Evolutionary conservation across 2,329 filamentous ascomycete genomes (phyloP).

Genomic region (Sporothrix brunneoviolacea): DNA sequence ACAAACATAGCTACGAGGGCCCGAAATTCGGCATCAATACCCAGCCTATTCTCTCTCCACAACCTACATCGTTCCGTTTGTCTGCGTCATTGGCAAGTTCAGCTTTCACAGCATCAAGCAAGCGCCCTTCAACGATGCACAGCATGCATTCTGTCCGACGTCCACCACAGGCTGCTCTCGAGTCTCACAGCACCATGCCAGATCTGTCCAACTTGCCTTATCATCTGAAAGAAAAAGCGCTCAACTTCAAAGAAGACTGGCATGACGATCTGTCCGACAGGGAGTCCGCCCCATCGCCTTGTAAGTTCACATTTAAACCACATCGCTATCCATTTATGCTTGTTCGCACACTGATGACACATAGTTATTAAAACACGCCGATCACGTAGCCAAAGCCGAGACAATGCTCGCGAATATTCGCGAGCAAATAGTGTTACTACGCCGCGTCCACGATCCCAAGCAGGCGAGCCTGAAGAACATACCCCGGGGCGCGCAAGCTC

Average conservation of each 20-base stretch:
- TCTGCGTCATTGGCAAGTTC: constrained; percentile 10
- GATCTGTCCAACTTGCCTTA: constrained; percentile 8
- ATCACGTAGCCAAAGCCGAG: constrained; percentile 9
- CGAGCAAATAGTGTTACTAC: constrained; percentile 3
- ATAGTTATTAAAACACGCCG: constrained; percentile 14
- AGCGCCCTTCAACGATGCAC: constrained; percentile 4
- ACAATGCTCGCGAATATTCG: not conserved
- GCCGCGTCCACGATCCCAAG: not conserved
- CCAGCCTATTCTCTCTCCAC: constrained; percentile 12
- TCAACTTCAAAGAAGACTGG: constrained; percentile 9
- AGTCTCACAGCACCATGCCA: constrained; percentile 2
- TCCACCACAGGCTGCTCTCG: not conserved
- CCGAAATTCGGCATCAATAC: constrained; percentile 4
- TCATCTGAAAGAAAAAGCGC: constrained; percentile 8
- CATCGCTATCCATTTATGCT: not conserved
- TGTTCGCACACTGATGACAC: not conserved
- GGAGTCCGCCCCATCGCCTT: constrained; percentile 20
- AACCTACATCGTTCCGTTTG: constrained; percentile 17
- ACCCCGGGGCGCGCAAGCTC: constrained; percentile 5
- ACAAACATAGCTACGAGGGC: not conserved
- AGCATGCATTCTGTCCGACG: constrained; percentile 5
- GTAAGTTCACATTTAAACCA: constrained; percentile 18
- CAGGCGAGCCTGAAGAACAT: constrained; percentile 7
- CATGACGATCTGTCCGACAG: constrained; percentile 2
- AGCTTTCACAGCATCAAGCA: constrained; percentile 2